Evolutionary conservation across 1,139 yeast species (phyloP), one percentile per base, ranked within the genome.

Genomic region (Arxiozyma telluris): DNA sequence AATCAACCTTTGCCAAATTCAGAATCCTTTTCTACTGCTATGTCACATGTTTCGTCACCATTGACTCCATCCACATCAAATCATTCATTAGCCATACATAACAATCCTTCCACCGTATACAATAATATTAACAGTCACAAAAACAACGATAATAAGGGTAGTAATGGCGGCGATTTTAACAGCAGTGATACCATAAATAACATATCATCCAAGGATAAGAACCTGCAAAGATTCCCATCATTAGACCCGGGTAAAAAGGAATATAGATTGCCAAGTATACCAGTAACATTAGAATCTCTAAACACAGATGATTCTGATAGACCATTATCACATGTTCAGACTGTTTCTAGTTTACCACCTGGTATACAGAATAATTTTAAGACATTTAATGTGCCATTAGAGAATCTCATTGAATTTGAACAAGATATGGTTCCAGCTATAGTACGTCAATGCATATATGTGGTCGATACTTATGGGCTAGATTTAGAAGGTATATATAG

Each of bases 401-500:
- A 87, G 59, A 82, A 79, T 11, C 73, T 88, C 50, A 81, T 90
- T 27, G 85, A 84, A 58, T 82, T 79, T 62, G 96, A 95, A 57
- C 96, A 89, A 53, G 95, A 88, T 60, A 84, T 88, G 69, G 96
- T 91, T 2, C 98, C 98, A 1, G 78, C 87, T n/a, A 79, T 91
- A 50, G 98, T 91, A 11, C 84, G 85, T 60, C 88, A 85, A 65
- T 91, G 98, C 74, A 86, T 91, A 53, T 86, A 85, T 59, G 85
- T 91, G 9, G 82, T 93, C 48, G 98, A 93, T 67, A 77, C 77
- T 44, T 83, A 85, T 67, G 98, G 98, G 1, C 70, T 87, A 47
- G 84, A 87, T 53, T 76, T 87, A 47, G 98, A 90, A 67, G 98
- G 98, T 0, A 84, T 93, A 41, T 93, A 93, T 68, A 76, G 98